phyloP scores from a whole-genome alignment of 768 basidiomycete genomes.

The Auriscalpium vulgare region DNA sequence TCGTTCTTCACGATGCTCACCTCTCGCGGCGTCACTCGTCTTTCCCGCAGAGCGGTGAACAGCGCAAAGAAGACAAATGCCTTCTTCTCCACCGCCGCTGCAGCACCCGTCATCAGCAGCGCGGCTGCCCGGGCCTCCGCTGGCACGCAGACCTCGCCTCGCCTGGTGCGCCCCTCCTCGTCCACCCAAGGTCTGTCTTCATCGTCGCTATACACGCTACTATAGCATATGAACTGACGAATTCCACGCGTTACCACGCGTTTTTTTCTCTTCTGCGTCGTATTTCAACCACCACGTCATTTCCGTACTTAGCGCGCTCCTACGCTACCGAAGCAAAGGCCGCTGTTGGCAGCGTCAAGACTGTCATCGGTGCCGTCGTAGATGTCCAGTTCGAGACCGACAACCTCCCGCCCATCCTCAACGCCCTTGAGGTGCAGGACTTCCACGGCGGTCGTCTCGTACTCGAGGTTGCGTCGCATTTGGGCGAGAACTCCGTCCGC shows the following conservation, averaged over 20 bases:
- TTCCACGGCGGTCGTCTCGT: constrained; percentile 95
- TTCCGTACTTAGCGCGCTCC: constrained; percentile 52
- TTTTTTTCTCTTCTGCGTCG: constrained; percentile 11
- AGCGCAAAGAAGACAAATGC: constrained; percentile 68
- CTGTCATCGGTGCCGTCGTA: constrained; percentile 99
- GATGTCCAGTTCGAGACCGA: constrained; percentile 98
- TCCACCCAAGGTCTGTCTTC: constrained; percentile 44
- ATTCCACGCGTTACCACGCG: constrained; percentile 1
- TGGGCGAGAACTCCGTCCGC: constrained; percentile 98
- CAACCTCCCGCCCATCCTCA: constrained; percentile 93
- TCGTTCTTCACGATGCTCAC: constrained; percentile 64
- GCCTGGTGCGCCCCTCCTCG: constrained; percentile 40
- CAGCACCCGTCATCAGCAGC: constrained; percentile 45
- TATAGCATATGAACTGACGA: background rate
- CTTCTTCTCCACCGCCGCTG: constrained; percentile 67
- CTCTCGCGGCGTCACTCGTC: constrained; percentile 79
- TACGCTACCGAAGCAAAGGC: constrained; percentile 88
- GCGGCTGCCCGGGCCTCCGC: constrained; percentile 37
- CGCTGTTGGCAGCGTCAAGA: constrained; percentile 79
- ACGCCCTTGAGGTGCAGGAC: constrained; percentile 95
- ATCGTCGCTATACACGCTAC: background rate
- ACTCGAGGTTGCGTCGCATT: constrained; percentile 96
- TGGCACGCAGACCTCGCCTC: constrained; percentile 39
- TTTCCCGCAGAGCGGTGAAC: constrained; percentile 78
- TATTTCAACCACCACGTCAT: constrained; percentile 18